Evolutionary conservation across 2,329 filamentous ascomycete species (phyloP).

Genomic region (Orbilia brochopaga): DNA sequence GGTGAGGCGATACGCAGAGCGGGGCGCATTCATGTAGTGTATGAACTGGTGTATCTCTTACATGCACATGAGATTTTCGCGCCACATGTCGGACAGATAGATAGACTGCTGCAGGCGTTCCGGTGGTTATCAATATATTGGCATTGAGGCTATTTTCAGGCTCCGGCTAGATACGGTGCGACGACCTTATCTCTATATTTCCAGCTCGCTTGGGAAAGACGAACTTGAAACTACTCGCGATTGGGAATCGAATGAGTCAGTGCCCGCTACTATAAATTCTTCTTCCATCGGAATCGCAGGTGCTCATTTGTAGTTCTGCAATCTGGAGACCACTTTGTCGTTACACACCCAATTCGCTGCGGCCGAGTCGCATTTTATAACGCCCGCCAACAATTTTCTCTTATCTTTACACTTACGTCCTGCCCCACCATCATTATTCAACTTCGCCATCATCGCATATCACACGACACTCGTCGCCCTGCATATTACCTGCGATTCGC

Average conservation of each 20-base stretch:
- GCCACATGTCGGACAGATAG: background rate
- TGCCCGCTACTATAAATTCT: constrained; percentile 5
- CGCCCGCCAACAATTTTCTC: constrained; percentile 11
- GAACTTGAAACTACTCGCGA: too few relatives aligned
- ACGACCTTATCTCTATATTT: background rate
- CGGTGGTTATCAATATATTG: constrained; percentile 2
- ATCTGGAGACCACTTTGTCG: too few relatives aligned
- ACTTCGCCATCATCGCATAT: background rate
- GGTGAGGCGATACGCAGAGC: too few relatives aligned
- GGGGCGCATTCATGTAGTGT: too few relatives aligned
- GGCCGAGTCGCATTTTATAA: background rate
- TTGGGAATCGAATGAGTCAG: constrained; percentile 8
- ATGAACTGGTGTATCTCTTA: too few relatives aligned
- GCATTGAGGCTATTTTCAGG: constrained; percentile 1
- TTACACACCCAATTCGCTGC: background rate
- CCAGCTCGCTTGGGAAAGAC: too few relatives aligned
- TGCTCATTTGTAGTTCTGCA: background rate
- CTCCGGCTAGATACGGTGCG: constrained; percentile 10
- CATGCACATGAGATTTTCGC: background rate
- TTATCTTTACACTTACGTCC: background rate
- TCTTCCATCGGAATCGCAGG: background rate
- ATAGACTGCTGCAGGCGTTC: background rate
- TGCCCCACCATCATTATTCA: constrained; percentile 20
- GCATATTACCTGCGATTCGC: background rate
- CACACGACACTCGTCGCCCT: constrained; percentile 6